phyloP scores from a whole-genome alignment of 495 filamentous ascomycete species.

The Aspergillus leporis region DNA sequence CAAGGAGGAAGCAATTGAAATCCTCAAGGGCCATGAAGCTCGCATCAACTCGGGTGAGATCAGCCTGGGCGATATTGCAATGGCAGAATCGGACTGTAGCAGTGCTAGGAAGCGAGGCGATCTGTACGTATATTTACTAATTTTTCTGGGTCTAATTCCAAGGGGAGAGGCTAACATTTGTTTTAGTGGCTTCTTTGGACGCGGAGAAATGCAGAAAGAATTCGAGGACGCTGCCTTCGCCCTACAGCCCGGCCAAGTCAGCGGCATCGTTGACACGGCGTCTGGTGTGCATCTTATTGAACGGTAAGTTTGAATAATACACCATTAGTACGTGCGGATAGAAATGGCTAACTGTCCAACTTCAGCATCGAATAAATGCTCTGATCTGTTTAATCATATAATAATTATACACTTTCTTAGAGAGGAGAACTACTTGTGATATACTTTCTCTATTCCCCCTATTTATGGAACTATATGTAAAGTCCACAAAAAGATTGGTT shows the following conservation, averaged over 20 bases:
- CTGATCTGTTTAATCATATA: conserved; percentile 1
- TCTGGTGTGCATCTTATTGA: conserved; percentile 95
- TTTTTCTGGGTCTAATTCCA: background rate
- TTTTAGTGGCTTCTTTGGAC: conserved; percentile 81
- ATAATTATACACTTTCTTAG: background rate
- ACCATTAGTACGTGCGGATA: background rate
- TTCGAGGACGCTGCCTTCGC: conserved; percentile 95
- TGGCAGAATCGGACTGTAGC: conserved; percentile 90
- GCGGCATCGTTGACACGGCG: conserved; percentile 83
- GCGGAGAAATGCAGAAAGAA: conserved; percentile 97
- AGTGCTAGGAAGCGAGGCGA: conserved; percentile 93
- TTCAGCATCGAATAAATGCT: conserved; percentile 36
- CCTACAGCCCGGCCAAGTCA: conserved; percentile 81
- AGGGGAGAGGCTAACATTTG: conserved; percentile 27
- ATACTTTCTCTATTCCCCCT: background rate
- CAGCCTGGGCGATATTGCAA: conserved; percentile 76
- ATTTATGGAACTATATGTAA: background rate
- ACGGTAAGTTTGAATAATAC: conserved; percentile 59
- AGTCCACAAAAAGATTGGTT: background rate
- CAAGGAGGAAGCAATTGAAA: conserved; percentile 81
- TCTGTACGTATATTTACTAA: conserved; percentile 54
- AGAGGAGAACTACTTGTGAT: background rate
- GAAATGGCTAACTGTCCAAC: conserved; percentile 15
- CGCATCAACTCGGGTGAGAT: conserved; percentile 68
- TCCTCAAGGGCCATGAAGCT: conserved; percentile 69